These are phyloP conservation scores for Metschnikowia henanensis DNA, from an alignment of 805 yeast genomes.

Conservation along the genomic window DNA sequence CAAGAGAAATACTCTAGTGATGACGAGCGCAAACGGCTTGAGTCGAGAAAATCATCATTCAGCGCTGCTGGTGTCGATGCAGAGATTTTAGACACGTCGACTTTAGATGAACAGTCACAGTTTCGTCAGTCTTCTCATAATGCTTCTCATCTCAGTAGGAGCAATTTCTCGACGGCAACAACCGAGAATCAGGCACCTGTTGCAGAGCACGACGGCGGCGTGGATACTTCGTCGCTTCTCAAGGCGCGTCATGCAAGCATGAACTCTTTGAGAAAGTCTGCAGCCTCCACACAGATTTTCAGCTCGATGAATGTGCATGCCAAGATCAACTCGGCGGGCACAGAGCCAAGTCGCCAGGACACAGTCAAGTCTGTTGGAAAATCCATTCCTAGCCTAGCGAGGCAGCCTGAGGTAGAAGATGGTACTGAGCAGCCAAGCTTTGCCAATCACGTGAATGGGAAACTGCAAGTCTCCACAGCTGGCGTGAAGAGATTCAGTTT, in stretches of 20 bases:
- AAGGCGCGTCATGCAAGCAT: constrained; percentile 7
- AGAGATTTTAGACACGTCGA: constrained; percentile 24
- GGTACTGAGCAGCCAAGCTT: not conserved
- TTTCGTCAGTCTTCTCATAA: constrained; percentile 9
- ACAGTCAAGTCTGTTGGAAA: constrained; percentile 3
- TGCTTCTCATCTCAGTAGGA: not conserved
- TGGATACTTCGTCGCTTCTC: constrained; percentile 1
- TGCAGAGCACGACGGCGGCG: constrained; percentile 8
- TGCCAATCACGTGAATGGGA: not conserved
- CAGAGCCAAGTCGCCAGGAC: constrained; percentile 7
- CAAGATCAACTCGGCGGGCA: constrained; percentile 1
- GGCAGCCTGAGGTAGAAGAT: not conserved
- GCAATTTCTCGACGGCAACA: constrained; percentile 4
- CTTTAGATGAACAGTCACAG: constrained; percentile 19
- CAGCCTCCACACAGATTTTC: constrained; percentile 33
- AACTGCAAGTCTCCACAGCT: not conserved
- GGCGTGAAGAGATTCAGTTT: constrained; percentile 29
- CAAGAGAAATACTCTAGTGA: not conserved
- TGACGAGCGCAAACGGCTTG: not conserved
- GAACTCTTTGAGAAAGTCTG: constrained; percentile 19
- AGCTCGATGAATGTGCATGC: constrained; percentile 25
- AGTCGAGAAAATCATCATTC: constrained; percentile 12
- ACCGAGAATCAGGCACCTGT: constrained; percentile 6
- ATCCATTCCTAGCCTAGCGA: not conserved
- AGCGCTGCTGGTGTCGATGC: constrained; percentile 13